These are phyloP conservation scores for Pseudopithomyces chartarum DNA, from an alignment of 2,329 filamentous ascomycete species.

Conservation along the genomic window DNA sequence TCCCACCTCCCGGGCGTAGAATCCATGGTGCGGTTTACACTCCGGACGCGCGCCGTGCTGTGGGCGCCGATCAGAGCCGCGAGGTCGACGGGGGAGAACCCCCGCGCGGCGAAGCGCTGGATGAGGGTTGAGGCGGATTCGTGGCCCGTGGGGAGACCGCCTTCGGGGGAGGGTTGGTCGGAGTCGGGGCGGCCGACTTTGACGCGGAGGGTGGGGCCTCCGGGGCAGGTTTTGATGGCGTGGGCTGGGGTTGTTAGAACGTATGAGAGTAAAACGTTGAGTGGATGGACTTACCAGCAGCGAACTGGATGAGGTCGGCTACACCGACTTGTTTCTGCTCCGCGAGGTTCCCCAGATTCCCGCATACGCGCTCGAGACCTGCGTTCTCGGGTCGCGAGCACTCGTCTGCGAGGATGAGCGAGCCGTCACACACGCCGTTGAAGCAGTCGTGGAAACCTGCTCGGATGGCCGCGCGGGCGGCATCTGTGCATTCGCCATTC, in stretches of 20 bases:
- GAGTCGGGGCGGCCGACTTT: constrained; percentile 42
- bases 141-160: constrained; percentile 29
- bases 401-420: constrained; percentile 42
- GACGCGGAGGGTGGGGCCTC: constrained; percentile 38
- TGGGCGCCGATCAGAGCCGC: constrained; percentile 47
- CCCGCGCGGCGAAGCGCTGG: constrained; percentile 41
- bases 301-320: constrained; percentile 45
- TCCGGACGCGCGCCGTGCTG: constrained; percentile 37
- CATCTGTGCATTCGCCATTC: constrained; percentile 43
- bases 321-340: constrained; percentile 45
- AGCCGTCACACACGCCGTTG: constrained; percentile 44
- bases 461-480: constrained; percentile 42
- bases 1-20: constrained; percentile 45
- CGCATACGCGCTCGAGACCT: constrained; percentile 51
- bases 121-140: constrained; percentile 25
- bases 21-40: constrained; percentile 35
- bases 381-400: constrained; percentile 46
- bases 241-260: constrained; percentile 27
- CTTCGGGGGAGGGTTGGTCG: constrained; percentile 21
- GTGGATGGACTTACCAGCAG: constrained; percentile 24
- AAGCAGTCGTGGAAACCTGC: constrained; percentile 45
- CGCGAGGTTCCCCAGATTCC: constrained; percentile 47
- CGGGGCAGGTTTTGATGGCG: constrained; percentile 44
- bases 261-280: no score
- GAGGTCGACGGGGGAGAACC: constrained; percentile 44